Percentiles rank a stretch among this genome's conserved stretches.
Evolutionary conservation across 148 eudicot genomes (phyloP).

Genomic region (Rhododendron ferrugineum): DNA sequence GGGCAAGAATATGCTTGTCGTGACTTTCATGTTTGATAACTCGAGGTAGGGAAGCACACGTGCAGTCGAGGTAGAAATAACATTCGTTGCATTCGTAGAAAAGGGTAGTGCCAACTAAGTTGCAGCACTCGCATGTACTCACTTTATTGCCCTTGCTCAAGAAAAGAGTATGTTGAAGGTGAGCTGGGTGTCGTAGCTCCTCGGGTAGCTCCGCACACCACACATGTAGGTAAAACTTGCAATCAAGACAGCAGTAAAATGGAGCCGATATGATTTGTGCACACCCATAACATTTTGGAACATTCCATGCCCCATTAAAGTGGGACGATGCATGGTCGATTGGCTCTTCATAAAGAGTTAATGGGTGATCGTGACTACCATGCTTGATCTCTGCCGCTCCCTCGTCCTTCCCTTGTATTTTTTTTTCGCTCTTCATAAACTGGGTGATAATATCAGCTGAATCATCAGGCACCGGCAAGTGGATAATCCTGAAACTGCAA

Average conservation of each 20-base stretch:
- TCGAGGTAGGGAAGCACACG: background rate
- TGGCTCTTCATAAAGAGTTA: background rate
- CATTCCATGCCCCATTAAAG: background rate
- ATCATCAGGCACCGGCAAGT: background rate
- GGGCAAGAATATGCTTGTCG: background rate
- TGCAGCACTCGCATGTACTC: background rate
- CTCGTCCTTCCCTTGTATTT: background rate
- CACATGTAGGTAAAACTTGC: background rate
- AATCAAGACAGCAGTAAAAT: background rate
- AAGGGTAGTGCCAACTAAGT: background rate
- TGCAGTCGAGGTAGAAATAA: background rate
- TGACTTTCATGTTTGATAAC: background rate
- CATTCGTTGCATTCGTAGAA: background rate
- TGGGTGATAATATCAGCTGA: background rate
- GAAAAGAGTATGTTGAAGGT: background rate
- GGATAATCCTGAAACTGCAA: background rate
- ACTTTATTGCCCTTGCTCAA: fast-evolving
- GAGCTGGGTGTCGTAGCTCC: background rate
- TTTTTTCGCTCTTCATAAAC: background rate
- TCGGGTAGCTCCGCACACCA: background rate
- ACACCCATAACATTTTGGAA: background rate
- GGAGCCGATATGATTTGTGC: background rate
- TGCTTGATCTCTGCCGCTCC: background rate
- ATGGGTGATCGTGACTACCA: background rate
- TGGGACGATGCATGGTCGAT: background rate